phyloP scores from a whole-genome alignment of 2,329 filamentous ascomycete genomes.

The Colletotrichum simmondsii region DNA sequence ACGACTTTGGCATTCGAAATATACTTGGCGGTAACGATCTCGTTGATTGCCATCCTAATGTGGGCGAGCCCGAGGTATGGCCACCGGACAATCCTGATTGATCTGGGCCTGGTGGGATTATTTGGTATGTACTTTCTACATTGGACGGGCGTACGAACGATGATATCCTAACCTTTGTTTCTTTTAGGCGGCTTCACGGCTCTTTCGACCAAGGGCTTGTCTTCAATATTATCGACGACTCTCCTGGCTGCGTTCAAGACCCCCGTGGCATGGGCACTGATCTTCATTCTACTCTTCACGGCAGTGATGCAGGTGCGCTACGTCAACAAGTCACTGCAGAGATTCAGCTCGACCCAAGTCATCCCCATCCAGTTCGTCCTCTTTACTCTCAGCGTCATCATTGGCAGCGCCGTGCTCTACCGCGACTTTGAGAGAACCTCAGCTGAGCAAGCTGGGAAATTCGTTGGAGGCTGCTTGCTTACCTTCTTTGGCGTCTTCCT shows the following conservation, averaged over 20 bases:
- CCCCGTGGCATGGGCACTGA: slow-evolving; percentile 89
- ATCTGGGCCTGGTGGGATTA: slow-evolving; percentile 90
- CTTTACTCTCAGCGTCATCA: slow-evolving; percentile 94
- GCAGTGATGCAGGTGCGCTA: slow-evolving; percentile 98
- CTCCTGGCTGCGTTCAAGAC: slow-evolving; percentile 91
- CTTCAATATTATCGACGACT: slow-evolving; percentile 92
- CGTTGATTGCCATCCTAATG: slow-evolving; percentile 81
- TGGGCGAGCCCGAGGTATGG: slow-evolving; percentile 87
- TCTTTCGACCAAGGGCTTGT: slow-evolving; percentile 94
- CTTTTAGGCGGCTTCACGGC: slow-evolving; percentile 89
- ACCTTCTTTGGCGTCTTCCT: slow-evolving; percentile 98
- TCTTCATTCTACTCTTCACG: slow-evolving; percentile 81
- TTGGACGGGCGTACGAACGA: neutral
- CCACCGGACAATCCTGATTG: slow-evolving; percentile 87
- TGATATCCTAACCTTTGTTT: slow-evolving; percentile 3
- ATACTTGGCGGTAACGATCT: slow-evolving; percentile 82
- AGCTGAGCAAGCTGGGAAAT: slow-evolving; percentile 79
- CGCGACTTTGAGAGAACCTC: slow-evolving; percentile 92
- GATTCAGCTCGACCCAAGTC: slow-evolving; percentile 96
- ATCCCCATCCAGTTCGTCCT: slow-evolving; percentile 98
- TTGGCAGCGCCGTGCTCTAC: slow-evolving; percentile 93
- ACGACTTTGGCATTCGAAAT: slow-evolving; percentile 90
- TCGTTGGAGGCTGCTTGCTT: slow-evolving; percentile 87
- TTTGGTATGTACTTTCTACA: slow-evolving; percentile 72
- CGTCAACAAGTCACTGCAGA: slow-evolving; percentile 86